phyloP scores from a whole-genome alignment of 805 yeast species.

The Candida glaebosa region DNA sequence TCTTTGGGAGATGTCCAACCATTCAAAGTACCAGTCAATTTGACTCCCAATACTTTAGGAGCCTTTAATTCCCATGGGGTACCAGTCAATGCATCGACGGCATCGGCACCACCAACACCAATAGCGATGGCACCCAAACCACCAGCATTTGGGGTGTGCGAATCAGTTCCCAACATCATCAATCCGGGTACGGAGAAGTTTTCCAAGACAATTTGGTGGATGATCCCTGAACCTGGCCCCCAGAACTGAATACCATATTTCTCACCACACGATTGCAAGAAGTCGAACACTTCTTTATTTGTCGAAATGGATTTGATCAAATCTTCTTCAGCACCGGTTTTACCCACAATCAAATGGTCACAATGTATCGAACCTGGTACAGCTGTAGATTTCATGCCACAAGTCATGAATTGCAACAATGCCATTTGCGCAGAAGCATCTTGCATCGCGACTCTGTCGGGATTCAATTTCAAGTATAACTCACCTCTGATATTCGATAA shows the following conservation, averaged over 20 bases:
- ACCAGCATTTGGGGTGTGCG: conserved; percentile 99
- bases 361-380: conserved; percentile 97
- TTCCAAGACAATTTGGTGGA: conserved; percentile 96
- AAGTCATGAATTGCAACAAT: conserved; percentile 95
- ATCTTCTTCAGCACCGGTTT: conserved; percentile 85
- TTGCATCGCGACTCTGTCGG: conserved; percentile 99
- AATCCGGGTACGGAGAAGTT: conserved; percentile 96
- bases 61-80: conserved; percentile 99
- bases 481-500: conserved; percentile 70
- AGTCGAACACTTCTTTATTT: conserved; percentile 94
- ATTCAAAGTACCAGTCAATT: conserved; percentile 79
- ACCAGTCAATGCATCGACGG: conserved; percentile 95
- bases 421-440: conserved; percentile 99
- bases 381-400: conserved; percentile 80
- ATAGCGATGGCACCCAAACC: conserved; percentile 98
- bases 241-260: conserved; percentile 97
- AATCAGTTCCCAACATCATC: conserved; percentile 97
- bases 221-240: conserved; percentile 99
- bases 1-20: conserved; percentile 99
- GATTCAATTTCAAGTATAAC: conserved; percentile 86
- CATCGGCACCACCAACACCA: conserved; percentile 99
- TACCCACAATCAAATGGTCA: conserved; percentile 97
- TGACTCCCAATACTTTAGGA: conserved; percentile 91
- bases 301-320: conserved; percentile 75
- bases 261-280: conserved; percentile 87